Percentiles rank a stretch among this genome's conserved stretches.
These are phyloP conservation scores for Pichia sp. DNA, from an alignment of 1,139 yeast species.

Conservation along the genomic window DNA sequence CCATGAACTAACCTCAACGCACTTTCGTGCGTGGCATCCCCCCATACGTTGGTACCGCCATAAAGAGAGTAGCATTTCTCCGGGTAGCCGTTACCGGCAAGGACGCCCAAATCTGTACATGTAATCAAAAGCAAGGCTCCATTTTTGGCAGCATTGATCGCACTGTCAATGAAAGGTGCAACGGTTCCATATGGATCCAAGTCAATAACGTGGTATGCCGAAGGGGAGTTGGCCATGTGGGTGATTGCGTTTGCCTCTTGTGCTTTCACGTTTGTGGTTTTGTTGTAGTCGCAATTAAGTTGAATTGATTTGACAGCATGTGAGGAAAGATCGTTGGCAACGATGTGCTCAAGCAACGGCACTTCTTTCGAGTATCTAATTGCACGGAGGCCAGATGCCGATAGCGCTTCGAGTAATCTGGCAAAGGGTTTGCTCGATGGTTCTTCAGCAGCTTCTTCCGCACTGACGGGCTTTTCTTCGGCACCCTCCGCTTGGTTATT, in stretches of 20 bases:
- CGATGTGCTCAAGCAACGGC: constrained; percentile 61
- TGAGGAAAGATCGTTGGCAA: constrained; percentile 84
- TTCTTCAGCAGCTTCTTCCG: constrained; percentile 15
- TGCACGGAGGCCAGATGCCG: constrained; percentile 94
- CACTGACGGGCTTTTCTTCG: constrained; percentile 15
- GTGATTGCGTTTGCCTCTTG: constrained; percentile 86
- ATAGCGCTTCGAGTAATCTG: constrained; percentile 77
- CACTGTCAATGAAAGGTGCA: constrained; percentile 88
- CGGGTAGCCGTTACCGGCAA: constrained; percentile 95
- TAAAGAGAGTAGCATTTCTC: constrained; percentile 93
- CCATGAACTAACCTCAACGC: constrained; percentile 81
- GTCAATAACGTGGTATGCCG: constrained; percentile 73
- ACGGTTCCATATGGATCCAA: constrained; percentile 98
- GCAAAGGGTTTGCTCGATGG: constrained; percentile 30
- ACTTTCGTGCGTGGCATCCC: constrained; percentile 87
- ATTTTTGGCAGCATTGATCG: constrained; percentile 73
- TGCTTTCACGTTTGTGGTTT: constrained; percentile 52
- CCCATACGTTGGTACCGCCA: constrained; percentile 84
- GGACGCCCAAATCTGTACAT: constrained; percentile 92
- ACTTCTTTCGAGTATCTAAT: constrained; percentile 89
- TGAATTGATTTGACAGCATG: constrained; percentile 84
- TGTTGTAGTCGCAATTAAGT: constrained; percentile 65
- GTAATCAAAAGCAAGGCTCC: constrained; percentile 86
- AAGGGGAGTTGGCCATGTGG: constrained; percentile 54
- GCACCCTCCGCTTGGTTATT: constrained; percentile 24